These are phyloP conservation scores for Albatrellus sp. DNA, from an alignment of 1,284 basidiomycete genomes.

Conservation along the genomic window DNA sequence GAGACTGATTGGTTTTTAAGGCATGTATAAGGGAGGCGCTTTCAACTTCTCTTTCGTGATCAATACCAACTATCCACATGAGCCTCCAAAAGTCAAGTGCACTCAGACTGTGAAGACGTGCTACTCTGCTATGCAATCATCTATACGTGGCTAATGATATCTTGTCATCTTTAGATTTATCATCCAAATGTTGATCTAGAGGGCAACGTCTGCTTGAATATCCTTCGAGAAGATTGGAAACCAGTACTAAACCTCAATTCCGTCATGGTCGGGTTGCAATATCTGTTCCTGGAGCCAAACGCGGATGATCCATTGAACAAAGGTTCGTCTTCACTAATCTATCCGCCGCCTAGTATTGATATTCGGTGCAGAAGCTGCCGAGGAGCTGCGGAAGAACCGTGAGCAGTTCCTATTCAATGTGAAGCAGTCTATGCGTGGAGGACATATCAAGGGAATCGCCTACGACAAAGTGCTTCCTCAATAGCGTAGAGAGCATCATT, in stretches of 20 bases:
- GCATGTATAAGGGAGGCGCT: conserved; percentile 94
- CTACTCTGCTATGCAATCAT: background rate
- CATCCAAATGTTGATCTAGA: conserved; percentile 98
- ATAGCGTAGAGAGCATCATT: conserved; percentile 15
- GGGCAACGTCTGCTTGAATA: conserved; percentile 95
- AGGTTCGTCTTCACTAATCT: conserved; percentile 40
- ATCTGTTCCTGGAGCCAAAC: conserved; percentile 97
- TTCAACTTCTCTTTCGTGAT: conserved; percentile 94
- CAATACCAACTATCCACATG: conserved; percentile 97
- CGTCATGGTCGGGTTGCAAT: conserved; percentile 96
- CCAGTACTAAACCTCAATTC: conserved; percentile 95
- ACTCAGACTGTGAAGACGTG: conserved; percentile 69
- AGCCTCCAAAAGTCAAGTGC: conserved; percentile 98
- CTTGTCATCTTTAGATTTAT: conserved; percentile 63
- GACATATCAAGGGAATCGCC: conserved; percentile 57
- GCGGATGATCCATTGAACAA: conserved; percentile 98
- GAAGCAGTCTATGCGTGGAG: conserved; percentile 73
- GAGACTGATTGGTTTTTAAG: conserved; percentile 27
- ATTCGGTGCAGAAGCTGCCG: conserved; percentile 70
- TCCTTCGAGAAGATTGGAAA: conserved; percentile 99
- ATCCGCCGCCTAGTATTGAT: conserved; percentile 3
- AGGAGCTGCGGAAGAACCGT: conserved; percentile 79
- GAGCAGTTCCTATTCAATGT: conserved; percentile 77
- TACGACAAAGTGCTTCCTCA: conserved; percentile 64
- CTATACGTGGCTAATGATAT: background rate